A percentile compares a stretch with the other conserved stretches of the same genome.
phyloP scores from a whole-genome alignment of 31 red algal species.

The Asparagopsis taxiformis region DNA sequence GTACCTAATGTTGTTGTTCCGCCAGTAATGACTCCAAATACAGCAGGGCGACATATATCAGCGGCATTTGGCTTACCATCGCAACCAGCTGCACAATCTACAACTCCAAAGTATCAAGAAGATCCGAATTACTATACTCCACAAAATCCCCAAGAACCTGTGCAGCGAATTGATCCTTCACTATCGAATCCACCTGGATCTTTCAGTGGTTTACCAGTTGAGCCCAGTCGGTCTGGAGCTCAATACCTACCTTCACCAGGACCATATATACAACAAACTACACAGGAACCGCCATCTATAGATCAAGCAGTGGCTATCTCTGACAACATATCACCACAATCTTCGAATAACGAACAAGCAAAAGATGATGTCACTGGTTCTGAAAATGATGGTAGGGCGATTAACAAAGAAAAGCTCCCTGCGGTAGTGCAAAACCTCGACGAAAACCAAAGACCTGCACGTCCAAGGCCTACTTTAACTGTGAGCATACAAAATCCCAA shows the following conservation, averaged over 20 bases:
- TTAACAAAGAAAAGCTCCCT: background rate
- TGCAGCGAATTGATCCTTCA: background rate
- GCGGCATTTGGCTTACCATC: constrained; percentile 11
- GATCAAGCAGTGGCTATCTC: background rate
- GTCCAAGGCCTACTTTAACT: background rate
- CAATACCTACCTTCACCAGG: background rate
- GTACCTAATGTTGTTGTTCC: constrained; percentile 6
- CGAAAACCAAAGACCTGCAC: background rate
- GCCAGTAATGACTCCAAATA: constrained; percentile 15
- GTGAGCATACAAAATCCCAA: background rate
- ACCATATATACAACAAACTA: background rate
- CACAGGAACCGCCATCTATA: background rate
- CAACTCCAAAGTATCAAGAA: background rate
- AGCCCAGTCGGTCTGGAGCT: background rate
- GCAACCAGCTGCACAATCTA: background rate
- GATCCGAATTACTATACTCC: background rate
- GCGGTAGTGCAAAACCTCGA: background rate
- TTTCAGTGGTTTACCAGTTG: background rate
- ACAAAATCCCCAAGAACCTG: background rate
- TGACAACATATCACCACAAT: background rate
- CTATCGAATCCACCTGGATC: background rate
- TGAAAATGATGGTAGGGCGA: background rate
- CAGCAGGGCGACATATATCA: constrained; percentile 27
- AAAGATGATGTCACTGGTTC: background rate
- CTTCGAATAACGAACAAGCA: background rate